Conservation (phyloP, 208 protist genomes). For the Acanthamoeba lenticulata region DNA sequence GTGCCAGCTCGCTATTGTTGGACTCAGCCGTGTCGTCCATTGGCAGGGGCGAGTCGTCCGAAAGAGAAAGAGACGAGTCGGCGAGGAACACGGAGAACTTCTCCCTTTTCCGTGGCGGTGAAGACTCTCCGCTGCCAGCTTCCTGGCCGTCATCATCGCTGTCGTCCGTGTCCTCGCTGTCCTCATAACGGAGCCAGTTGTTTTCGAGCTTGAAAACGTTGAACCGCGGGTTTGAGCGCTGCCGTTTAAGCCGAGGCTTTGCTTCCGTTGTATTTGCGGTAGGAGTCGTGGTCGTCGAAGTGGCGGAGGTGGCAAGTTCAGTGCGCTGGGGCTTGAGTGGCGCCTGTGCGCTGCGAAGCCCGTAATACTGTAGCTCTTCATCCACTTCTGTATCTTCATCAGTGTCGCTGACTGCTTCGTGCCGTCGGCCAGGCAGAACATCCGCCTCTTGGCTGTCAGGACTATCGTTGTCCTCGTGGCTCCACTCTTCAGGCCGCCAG, state of each 20-base stretch:
- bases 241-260: background rate
- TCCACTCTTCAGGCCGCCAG: background rate
- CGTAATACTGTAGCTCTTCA: conserved; percentile 32
- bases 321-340: background rate
- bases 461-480: background rate
- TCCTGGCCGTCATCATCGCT: background rate
- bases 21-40: background rate
- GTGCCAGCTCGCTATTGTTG: too few relatives aligned
- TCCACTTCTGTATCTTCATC: conserved; percentile 4
- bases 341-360: background rate
- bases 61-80: conserved; percentile 25
- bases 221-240: conserved; percentile 14
- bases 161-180: conserved; percentile 39
- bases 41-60: background rate
- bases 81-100: conserved; percentile 16
- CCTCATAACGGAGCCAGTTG: conserved; percentile 49
- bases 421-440: background rate
- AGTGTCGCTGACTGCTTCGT: background rate
- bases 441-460: background rate
- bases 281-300: background rate
- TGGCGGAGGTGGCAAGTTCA: too few relatives aligned
- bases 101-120: background rate
- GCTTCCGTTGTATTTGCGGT: background rate
- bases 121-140: background rate
- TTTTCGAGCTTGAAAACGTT: conserved; percentile 58